phyloP scores from a whole-genome alignment of 2,329 filamentous ascomycete species.

The Paecilomyces sp. region DNA sequence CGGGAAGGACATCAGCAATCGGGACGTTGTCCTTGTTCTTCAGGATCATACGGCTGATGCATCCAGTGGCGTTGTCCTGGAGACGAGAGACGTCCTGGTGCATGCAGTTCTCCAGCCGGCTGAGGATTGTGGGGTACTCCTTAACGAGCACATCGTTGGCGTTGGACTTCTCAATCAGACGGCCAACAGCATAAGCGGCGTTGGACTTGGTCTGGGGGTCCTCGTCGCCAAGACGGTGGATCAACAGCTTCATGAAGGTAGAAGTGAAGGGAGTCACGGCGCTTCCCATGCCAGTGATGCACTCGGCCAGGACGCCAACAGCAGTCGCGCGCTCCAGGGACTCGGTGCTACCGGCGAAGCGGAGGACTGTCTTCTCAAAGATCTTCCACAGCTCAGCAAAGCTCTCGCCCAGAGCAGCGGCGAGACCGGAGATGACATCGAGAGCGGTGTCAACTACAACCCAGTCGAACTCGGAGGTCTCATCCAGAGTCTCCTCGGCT shows the following conservation, averaged over 20 bases:
- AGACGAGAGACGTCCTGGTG: slow-evolving; percentile 70
- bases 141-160: slow-evolving; percentile 67
- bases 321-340: slow-evolving; percentile 81
- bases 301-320: slow-evolving; percentile 87
- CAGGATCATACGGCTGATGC: slow-evolving; percentile 84
- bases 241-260: slow-evolving; percentile 67
- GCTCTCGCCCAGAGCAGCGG: slow-evolving; percentile 69
- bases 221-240: slow-evolving; percentile 82
- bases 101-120: slow-evolving; percentile 79
- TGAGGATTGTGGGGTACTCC: slow-evolving; percentile 68
- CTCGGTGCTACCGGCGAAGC: slow-evolving; percentile 80
- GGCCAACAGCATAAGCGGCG: slow-evolving; percentile 82
- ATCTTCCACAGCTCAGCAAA: slow-evolving; percentile 92
- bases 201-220: slow-evolving; percentile 92
- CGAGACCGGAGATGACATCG: slow-evolving; percentile 79
- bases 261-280: slow-evolving; percentile 76
- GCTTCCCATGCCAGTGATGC: slow-evolving; percentile 73
- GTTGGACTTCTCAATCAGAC: slow-evolving; percentile 74
- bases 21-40: slow-evolving; percentile 79
- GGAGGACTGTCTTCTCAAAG: slow-evolving; percentile 85
- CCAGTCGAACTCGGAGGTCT: slow-evolving; percentile 96
- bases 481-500: slow-evolving; percentile 64
- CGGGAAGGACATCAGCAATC: slow-evolving; percentile 72
- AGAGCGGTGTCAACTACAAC: slow-evolving; percentile 89
- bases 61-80: slow-evolving; percentile 89